Conservation (phyloP, 768 basidiomycete species). For the Amanita fuliginea region DNA sequence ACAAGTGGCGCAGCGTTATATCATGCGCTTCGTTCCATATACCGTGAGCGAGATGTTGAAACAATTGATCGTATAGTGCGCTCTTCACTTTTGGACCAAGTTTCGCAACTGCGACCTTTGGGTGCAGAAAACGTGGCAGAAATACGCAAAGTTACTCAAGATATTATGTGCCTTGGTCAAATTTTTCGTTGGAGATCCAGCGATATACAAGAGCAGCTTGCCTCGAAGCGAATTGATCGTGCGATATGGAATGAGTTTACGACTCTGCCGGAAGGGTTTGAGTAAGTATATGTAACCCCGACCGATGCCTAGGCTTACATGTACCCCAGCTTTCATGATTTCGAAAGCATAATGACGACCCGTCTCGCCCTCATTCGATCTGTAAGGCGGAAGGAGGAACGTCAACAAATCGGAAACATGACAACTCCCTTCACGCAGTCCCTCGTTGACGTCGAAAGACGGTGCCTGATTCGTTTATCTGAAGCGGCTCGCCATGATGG, state of each 20-base stretch:
- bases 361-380: constrained; percentile 76
- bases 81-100: constrained; percentile 44
- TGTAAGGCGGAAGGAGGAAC: constrained; percentile 54
- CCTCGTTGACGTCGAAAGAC: constrained; percentile 52
- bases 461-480: constrained; percentile 62
- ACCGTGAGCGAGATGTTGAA: constrained; percentile 57
- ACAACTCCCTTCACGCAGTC: constrained; percentile 37
- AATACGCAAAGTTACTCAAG: constrained; percentile 55
- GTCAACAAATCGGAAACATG: constrained; percentile 66
- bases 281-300: constrained; percentile 36
- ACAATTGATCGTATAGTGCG: constrained; percentile 39
- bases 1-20: constrained; percentile 58
- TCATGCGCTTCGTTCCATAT: constrained; percentile 66
- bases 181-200: constrained; percentile 49
- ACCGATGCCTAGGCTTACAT: constrained; percentile 1
- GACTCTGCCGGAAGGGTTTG: constrained; percentile 44
- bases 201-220: constrained; percentile 21
- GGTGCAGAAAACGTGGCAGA: constrained; percentile 75
- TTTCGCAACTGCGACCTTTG: constrained; percentile 49
- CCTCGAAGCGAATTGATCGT: constrained; percentile 20
- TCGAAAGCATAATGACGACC: constrained; percentile 74
- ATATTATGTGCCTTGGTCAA: constrained; percentile 76
- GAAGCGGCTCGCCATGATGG: constrained; percentile 56
- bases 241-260: constrained; percentile 31
- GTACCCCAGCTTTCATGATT: constrained; percentile 49